Evolutionary conservation across 148 eudicot species (phyloP).

Genomic region (Heliamphora exappendiculata): DNA sequence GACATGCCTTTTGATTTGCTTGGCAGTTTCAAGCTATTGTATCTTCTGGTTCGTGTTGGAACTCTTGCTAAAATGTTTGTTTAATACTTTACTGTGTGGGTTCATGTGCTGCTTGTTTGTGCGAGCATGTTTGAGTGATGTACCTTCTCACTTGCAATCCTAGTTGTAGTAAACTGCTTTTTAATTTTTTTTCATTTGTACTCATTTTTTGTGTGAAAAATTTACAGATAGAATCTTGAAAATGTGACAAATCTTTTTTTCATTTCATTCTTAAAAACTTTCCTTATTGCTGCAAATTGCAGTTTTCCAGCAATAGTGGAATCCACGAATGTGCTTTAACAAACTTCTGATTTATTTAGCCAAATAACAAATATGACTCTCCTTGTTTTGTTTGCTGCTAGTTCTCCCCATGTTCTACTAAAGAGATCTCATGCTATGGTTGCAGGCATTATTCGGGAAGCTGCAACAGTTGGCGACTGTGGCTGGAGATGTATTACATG

Average conservation of each 20-base stretch:
- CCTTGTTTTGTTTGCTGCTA: not conserved
- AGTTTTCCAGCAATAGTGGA: not conserved
- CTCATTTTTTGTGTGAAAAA: not conserved
- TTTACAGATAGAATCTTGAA: not conserved
- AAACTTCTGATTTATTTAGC: not conserved
- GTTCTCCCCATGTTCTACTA: not conserved
- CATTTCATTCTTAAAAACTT: not conserved
- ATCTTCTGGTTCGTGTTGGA: not conserved
- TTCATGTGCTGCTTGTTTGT: not conserved
- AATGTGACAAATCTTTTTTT: not conserved
- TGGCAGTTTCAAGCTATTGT: not conserved
- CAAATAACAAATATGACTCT: not conserved
- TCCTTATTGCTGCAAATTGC: not conserved
- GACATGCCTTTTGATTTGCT: not conserved
- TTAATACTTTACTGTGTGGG: not conserved
- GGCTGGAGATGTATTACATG: slow-evolving; percentile 87
- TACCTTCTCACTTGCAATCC: not conserved
- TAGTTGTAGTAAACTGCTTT: not conserved
- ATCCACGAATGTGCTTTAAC: not conserved
- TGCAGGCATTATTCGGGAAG: slow-evolving; percentile 87
- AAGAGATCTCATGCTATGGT: not conserved
- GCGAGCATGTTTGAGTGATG: not conserved
- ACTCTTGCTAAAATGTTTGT: not conserved
- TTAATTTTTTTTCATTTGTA: not conserved
- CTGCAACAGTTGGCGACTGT: slow-evolving; percentile 88